Evolutionary conservation across 495 filamentous ascomycete genomes (phyloP), one percentile per base, ranked within the genome.

Genomic region (Talaromyces trachyspermus): DNA sequence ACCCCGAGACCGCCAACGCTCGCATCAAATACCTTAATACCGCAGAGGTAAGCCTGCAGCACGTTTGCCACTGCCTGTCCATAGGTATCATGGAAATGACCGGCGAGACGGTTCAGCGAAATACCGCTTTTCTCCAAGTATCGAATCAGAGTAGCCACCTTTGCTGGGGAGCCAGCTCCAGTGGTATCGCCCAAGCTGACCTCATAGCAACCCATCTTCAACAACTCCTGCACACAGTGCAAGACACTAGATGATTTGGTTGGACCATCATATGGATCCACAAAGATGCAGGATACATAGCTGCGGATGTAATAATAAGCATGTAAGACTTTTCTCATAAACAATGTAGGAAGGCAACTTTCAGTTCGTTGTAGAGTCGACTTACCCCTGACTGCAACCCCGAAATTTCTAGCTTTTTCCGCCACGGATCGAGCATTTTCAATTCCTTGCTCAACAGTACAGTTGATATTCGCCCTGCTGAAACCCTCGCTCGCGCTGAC

Each of bases 51-150:
- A 6, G 64, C 62, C 48, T 65, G 64, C 54, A 70, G 62, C 14
- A 67, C 64, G 44, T 74, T 74, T 15, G 64, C 63, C 1, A 67
- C 53, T 1, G 60, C 71, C 43, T 65, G 65, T 5, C 69, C 66
- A 37, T 71, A 68, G 0, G 68, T 74, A 46, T 74, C 69, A 27
- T 74, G 71, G 47, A 72, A 74, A 46, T 74, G 71, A 9, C 66
- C 68, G 0, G 71, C 71, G 1, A 74, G 51, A 14, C 42, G 51
- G 0, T 42, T 23, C 0, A 57, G 35, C 0, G 71, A 58, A 3
- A 72, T 52, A 4, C 37, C 50, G 24, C 59, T 43, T 7, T 41
- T 40, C 5, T 49, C 41, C 3, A 72, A 49, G 41, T 61, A 63
- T 0, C 30, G 40, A 0, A 74, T 24, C 0, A 74, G 52, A 12